Conservation (phyloP, 2,329 filamentous ascomycete genomes). For the Orbilia ellipsospora region DNA sequence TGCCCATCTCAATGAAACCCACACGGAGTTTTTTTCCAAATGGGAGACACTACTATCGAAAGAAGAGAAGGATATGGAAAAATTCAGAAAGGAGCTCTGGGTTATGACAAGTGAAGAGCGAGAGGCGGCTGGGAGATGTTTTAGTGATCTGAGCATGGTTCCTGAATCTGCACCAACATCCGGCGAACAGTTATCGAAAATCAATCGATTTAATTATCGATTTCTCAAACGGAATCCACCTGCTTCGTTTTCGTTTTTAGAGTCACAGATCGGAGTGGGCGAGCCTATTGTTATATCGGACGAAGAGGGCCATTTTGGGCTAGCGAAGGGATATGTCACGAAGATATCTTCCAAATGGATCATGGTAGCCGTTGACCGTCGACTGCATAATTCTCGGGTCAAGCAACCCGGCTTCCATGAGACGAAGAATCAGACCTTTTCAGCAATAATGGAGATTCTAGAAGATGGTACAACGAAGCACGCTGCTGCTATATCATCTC, state of each 20-base stretch:
- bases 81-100: constrained; percentile 89
- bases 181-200: constrained; percentile 79
- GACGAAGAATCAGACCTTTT: constrained; percentile 82
- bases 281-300: constrained; percentile 98
- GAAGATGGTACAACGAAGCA: constrained; percentile 65
- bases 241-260: constrained; percentile 81
- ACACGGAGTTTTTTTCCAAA: constrained; percentile 88
- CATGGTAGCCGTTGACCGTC: constrained; percentile 81
- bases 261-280: constrained; percentile 86
- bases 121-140: constrained; percentile 74
- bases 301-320: constrained; percentile 91
- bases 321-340: constrained; percentile 91
- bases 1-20: constrained; percentile 76
- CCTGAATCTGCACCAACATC: constrained; percentile 72
- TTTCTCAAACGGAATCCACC: constrained; percentile 74
- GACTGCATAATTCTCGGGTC: constrained; percentile 85
- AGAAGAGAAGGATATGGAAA: constrained; percentile 90
- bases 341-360: constrained; percentile 75
- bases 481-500: constrained; percentile 61
- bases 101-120: constrained; percentile 91
- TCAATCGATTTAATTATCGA: constrained; percentile 89
- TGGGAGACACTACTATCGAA: constrained; percentile 95
- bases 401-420: constrained; percentile 80
- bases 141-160: constrained; percentile 85
- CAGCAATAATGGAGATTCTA: constrained; percentile 87